Percentiles rank a stretch among this genome's conserved stretches.
phyloP scores from a whole-genome alignment of 768 basidiomycete species.

The Pleurotus citrinopileatus region DNA sequence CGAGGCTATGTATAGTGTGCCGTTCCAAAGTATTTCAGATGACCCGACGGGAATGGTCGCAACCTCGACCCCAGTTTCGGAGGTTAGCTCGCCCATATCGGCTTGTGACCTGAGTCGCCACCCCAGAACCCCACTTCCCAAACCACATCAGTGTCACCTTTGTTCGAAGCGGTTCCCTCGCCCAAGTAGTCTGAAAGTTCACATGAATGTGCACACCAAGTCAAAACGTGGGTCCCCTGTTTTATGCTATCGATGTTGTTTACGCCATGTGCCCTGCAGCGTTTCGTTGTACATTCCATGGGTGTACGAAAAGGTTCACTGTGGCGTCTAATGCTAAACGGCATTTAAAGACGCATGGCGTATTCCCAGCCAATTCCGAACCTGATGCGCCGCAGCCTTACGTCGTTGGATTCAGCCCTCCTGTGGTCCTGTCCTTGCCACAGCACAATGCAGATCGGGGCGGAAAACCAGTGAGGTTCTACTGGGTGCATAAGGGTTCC shows the following conservation, averaged over 20 bases:
- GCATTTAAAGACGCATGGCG: slow-evolving; percentile 74
- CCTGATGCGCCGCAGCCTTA: slow-evolving; percentile 21
- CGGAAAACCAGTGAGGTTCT: neutral
- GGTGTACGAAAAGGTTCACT: slow-evolving; percentile 69
- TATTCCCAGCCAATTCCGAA: slow-evolving; percentile 23
- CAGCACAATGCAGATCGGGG: neutral
- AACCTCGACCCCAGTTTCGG: neutral
- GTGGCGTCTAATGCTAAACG: slow-evolving; percentile 82
- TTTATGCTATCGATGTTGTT: neutral
- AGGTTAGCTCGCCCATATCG: neutral
- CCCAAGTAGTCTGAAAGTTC: slow-evolving; percentile 53
- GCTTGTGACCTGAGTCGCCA: neutral
- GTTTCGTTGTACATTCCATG: slow-evolving; percentile 53
- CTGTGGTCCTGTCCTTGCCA: slow-evolving; percentile 23
- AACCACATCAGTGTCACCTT: slow-evolving; percentile 51
- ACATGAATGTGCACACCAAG: slow-evolving; percentile 58
- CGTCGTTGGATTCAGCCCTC: slow-evolving; percentile 35
- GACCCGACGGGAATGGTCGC: too few species aligned
- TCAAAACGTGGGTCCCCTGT: slow-evolving; percentile 38
- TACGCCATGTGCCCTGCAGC: slow-evolving; percentile 25
- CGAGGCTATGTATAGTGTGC: too few species aligned
- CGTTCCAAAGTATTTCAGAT: too few species aligned
- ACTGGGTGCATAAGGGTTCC: slow-evolving; percentile 1
- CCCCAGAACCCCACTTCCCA: slow-evolving; percentile 21
- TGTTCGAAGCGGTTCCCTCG: slow-evolving; percentile 54